Evolutionary conservation across 495 filamentous ascomycete genomes (phyloP), one percentile per base, ranked within the genome.

Genomic region (Daldinia grandis): DNA sequence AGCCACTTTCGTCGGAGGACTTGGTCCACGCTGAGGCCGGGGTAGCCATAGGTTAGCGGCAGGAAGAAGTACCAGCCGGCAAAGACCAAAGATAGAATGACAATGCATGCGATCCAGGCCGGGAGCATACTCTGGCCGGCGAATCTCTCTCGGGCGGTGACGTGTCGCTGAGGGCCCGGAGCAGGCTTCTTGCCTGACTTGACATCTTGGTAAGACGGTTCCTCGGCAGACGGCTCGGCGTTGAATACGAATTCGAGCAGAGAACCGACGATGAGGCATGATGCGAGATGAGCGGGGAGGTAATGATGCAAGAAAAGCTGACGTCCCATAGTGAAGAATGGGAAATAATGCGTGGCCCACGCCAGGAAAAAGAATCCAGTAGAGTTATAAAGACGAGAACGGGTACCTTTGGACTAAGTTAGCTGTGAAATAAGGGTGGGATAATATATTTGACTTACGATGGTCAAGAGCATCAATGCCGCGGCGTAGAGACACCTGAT

Each of bases 281-380:
- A 97, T 2, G 95, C 94, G 28, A 99, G 85, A 75, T 99, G 95
- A 4, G 95, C 93, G 0, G 95, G 95, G 37, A 99, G 89, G 72
- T 99, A 99, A 77, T 99, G 95, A 79, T 99, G 95, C 60, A 99
- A 81, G 87, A 99, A 99, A 27, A 99, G 87, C 80, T 99, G 95
- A 64, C 95, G 92, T 57, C 94, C 93, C 95, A 99, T 99, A 27
- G 98, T 89, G 76, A 86, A 99, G 85, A 99, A 99, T 15, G 95
- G 96, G 80, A 97, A 92, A 82, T 98, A 99, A 78, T 99, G 95
- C 75, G 94, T 95, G 24, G 92, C 91, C 95, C 95, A 99, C 5
- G 97, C 89, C 63, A 99, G 91, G 88, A 97, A 98, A 81, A 99
- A 92, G 88, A 99, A 99, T 47, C 95, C 95, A 0, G 96, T 98